phyloP scores from a whole-genome alignment of 208 protist genomes.

The Phytomonas sp. region DNA sequence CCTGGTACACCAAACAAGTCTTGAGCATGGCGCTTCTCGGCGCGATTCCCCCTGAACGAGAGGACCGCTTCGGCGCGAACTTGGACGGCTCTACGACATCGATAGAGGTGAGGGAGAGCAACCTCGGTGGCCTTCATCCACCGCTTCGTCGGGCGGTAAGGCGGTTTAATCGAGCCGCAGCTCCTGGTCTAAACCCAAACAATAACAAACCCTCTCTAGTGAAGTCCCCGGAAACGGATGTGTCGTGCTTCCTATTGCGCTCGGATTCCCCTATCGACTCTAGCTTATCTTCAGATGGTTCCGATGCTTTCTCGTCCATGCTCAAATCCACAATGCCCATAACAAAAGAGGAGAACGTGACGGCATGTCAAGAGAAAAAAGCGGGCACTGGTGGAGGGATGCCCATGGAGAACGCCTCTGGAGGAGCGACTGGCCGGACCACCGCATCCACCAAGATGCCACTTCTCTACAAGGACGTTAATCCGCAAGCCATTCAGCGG shows the following conservation, averaged over 20 bases:
- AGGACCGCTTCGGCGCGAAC: neutral
- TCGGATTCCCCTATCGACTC: neutral
- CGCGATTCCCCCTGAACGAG: slow-evolving; percentile 18
- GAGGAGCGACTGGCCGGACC: neutral
- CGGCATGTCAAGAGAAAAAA: neutral
- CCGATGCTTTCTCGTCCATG: neutral
- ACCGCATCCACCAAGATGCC: neutral
- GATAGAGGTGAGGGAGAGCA: too few species aligned
- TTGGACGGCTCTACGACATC: neutral
- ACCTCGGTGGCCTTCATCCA: neutral
- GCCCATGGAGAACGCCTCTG: neutral
- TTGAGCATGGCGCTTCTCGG: slow-evolving; percentile 44
- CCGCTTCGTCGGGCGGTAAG: neutral
- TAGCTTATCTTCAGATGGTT: neutral
- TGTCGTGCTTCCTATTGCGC: neutral
- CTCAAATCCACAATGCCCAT: neutral
- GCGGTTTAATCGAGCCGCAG: neutral
- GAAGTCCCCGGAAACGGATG: neutral
- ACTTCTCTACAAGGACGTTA: slow-evolving; percentile 26
- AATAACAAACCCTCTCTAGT: neutral
- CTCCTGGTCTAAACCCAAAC: neutral
- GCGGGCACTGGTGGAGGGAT: neutral
- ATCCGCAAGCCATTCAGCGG: slow-evolving; percentile 37
- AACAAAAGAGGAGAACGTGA: neutral
- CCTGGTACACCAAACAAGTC: slow-evolving; percentile 64